Evolutionary conservation across 805 yeast species (phyloP).

Genomic region (Saccharomycopsis sp.): DNA sequence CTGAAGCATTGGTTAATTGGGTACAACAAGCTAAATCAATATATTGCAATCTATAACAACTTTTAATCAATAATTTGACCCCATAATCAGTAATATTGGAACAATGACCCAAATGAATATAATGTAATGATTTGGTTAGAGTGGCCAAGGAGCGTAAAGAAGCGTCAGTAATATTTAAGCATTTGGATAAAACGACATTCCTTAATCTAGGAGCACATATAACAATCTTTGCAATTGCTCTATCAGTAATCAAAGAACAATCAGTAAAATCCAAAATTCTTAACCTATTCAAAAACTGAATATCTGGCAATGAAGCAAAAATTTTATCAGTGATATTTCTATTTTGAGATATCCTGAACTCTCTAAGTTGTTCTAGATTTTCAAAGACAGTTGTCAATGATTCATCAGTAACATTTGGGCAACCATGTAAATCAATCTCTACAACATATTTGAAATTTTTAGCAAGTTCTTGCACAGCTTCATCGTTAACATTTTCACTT

Average conservation of each 20-base stretch:
- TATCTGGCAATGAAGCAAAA: slow-evolving; percentile 42
- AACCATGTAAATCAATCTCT: slow-evolving; percentile 81
- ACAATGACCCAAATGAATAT: slow-evolving; percentile 92
- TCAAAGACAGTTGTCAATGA: slow-evolving; percentile 47
- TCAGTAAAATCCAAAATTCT: slow-evolving; percentile 80
- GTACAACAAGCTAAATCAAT: slow-evolving; percentile 93
- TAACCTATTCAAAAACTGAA: slow-evolving; percentile 46
- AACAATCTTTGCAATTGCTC: slow-evolving; percentile 62
- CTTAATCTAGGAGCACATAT: slow-evolving; percentile 74
- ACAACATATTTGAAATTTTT: slow-evolving; percentile 70
- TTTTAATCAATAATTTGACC: slow-evolving; percentile 59
- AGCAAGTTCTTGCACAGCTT: slow-evolving; percentile 47
- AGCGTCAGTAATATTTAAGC: slow-evolving; percentile 76
- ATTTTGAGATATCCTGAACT: slow-evolving; percentile 72
- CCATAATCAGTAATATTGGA: slow-evolving; percentile 83
- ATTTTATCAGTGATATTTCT: slow-evolving; percentile 58
- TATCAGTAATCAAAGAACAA: slow-evolving; percentile 73
- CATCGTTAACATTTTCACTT: slow-evolving; percentile 56
- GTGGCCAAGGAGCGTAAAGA: slow-evolving; percentile 61
- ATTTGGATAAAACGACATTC: slow-evolving; percentile 82
- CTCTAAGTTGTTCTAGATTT: slow-evolving; percentile 64
- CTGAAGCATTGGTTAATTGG: slow-evolving; percentile 75
- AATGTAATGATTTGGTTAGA: slow-evolving; percentile 73
- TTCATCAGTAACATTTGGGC: slow-evolving; percentile 62
- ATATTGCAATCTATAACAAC: slow-evolving; percentile 79